Evolutionary conservation across 768 basidiomycete genomes (phyloP), one percentile per base, ranked within the genome.

Genomic region (Sarcodon aspratus): DNA sequence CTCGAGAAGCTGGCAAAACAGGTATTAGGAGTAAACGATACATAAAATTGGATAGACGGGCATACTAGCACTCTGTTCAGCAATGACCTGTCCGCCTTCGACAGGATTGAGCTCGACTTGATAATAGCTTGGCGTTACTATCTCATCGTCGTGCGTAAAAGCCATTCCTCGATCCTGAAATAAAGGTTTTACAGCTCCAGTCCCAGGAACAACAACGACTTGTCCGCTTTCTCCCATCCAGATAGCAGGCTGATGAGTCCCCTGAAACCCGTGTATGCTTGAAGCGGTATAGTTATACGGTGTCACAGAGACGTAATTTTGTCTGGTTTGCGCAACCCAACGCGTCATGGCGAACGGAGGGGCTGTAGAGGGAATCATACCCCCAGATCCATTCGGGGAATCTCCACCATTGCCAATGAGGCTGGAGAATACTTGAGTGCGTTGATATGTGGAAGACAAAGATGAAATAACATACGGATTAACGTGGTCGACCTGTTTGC

Each of bases 301-400:
- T 1, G 78, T 78, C 9, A 79, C 71, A 5, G 82, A 86, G 44
- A 85, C 82, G 52, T 82, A 86, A 63, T 86, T 87, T 49, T 78
- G 67, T 50, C 83, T 75, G 8, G 83, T 89, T 62, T 86, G 84
- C 0, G 86, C 83, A 9, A 85, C 82, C 87, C 88, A 89, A 33
- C 88, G 75, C 0, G 85, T 88, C 85, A 88, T 88, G 6, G 75
- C 87, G 55, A 90, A 91, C 0, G 88, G 88, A 3, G 86, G 85
- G 5, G 78, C 79, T n/a, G 70, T 69, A 7, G 79, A 81, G 0
- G 85, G 84, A 44, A 87, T 85, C 82, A 84, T 86, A 0, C 85
- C 85, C 27, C 85, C 84, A 0, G 80, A 80, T 1, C 74, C 76
- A 54, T 85, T 79, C 1, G 85, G 83, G 0, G 75, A 75, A 52